phyloP scores from a whole-genome alignment of 108 stramenopile genomes.

The Mediolabrus comicus region DNA sequence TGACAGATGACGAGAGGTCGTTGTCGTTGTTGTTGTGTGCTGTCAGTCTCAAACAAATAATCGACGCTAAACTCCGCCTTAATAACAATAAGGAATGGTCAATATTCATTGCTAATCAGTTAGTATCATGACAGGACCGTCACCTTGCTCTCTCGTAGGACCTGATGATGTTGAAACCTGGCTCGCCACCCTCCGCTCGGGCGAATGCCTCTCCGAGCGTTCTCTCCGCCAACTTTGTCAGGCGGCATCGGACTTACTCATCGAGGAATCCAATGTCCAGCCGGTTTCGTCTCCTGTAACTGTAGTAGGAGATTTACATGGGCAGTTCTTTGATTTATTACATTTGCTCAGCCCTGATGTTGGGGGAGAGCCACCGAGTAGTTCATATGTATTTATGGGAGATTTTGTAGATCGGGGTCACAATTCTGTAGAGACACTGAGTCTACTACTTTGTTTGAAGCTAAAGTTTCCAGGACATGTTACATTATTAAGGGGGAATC shows the following conservation, averaged over 20 bases:
- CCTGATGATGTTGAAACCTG: conserved; percentile 76
- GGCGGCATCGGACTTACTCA: conserved; percentile 52
- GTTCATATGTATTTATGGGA: conserved; percentile 92
- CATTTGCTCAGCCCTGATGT: conserved; percentile 76
- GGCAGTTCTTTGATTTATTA: conserved; percentile 94
- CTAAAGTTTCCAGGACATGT: conserved; percentile 85
- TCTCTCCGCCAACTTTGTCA: conserved; percentile 53
- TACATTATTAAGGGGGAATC: conserved; percentile 91
- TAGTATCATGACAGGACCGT: no score
- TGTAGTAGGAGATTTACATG: conserved; percentile 94
- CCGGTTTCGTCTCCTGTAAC: conserved; percentile 82
- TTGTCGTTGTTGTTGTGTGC: no score
- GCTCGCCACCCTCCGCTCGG: conserved; percentile 73
- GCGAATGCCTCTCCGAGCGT: conserved; percentile 76
- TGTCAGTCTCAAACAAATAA: no score
- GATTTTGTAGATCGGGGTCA: conserved; percentile 95
- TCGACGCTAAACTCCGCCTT: no score
- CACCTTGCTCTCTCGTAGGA: conserved; percentile 17
- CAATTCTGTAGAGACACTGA: conserved; percentile 92
- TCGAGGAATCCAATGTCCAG: conserved; percentile 89
- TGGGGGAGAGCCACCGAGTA: conserved; percentile 80
- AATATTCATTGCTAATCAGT: no score
- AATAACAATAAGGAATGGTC: no score
- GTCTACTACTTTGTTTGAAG: conserved; percentile 88
- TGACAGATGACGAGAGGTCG: no score